Percentiles rank a stretch among this genome's conserved stretches.
Conservation (phyloP, 208 protist genomes). For the Balamuthia mandrillaris region DNA sequence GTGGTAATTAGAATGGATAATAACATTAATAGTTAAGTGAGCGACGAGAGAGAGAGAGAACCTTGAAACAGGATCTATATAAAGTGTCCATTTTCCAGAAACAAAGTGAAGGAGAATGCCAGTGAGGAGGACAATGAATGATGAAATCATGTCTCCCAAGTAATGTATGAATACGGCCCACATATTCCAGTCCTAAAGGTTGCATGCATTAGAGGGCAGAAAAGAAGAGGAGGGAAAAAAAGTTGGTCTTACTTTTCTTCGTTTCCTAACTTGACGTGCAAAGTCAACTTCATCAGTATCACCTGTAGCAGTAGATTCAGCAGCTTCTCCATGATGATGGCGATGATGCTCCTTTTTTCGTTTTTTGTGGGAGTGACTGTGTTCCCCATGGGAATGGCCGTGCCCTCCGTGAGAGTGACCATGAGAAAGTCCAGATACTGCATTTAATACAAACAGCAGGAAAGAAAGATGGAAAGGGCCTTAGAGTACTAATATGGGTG, state of each 20-base stretch:
- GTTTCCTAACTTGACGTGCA: too few relatives aligned
- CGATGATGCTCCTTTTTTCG: too few relatives aligned
- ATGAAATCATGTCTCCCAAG: slow-evolving; percentile 68
- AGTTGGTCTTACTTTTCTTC: neutral
- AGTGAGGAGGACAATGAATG: slow-evolving; percentile 64
- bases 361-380: slow-evolving; percentile 56
- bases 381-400: slow-evolving; percentile 23
- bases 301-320: too few relatives aligned
- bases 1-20: too few relatives aligned
- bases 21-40: too few relatives aligned
- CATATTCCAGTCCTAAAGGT: slow-evolving; percentile 59
- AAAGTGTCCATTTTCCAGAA: slow-evolving; percentile 40
- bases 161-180: slow-evolving; percentile 72
- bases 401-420: slow-evolving; percentile 43
- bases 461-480: neutral
- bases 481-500: neutral
- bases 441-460: neutral
- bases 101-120: slow-evolving; percentile 51
- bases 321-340: too few relatives aligned
- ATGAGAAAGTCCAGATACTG: neutral
- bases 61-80: slow-evolving; percentile 63
- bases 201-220: neutral
- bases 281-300: too few relatives aligned
- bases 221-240: neutral
- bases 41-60: too few relatives aligned